Percentiles rank a stretch among this genome's conserved stretches.
Evolutionary conservation across 371 early-diverging fungal genomes (phyloP).

Genomic region (Zychaea mexicana): DNA sequence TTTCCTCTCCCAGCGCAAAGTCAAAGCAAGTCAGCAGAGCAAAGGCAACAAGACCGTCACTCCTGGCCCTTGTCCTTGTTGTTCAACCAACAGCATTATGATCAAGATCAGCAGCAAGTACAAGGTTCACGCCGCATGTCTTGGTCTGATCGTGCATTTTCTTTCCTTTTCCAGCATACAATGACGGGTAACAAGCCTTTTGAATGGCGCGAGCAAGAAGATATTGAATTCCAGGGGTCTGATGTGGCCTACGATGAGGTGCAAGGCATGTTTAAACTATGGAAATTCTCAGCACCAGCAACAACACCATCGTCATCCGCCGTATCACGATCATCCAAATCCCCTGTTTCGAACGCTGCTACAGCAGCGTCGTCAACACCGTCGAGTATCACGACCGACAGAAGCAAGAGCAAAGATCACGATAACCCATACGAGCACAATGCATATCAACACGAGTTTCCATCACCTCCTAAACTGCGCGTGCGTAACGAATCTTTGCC

Average conservation of each 20-base stretch:
- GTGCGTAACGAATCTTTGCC: background rate
- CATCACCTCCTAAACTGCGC: background rate
- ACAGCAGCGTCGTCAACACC: background rate
- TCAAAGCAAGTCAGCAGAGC: background rate
- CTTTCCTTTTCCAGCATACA: slow-evolving; percentile 4
- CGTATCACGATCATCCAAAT: background rate
- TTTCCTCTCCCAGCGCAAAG: background rate
- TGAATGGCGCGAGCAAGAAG: background rate
- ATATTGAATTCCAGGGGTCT: slow-evolving; percentile 14
- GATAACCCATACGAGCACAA: background rate
- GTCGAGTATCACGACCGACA: no score
- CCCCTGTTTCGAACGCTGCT: background rate
- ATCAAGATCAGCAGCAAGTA: background rate
- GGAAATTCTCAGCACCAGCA: background rate
- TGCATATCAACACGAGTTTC: background rate
- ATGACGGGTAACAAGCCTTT: background rate
- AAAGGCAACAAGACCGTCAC: background rate
- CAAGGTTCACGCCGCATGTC: slow-evolving; percentile 1
- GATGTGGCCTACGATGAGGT: slow-evolving; percentile 13
- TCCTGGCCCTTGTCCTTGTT: background rate
- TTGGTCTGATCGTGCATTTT: slow-evolving; percentile 15
- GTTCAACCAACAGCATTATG: background rate
- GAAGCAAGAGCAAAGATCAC: background rate
- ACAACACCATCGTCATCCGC: background rate
- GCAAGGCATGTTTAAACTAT: slow-evolving; percentile 9